A percentile compares a stretch with the other conserved stretches of the same genome.
Conservation (phyloP, 2,329 filamentous ascomycete genomes). For the Alternaria arbusti region DNA sequence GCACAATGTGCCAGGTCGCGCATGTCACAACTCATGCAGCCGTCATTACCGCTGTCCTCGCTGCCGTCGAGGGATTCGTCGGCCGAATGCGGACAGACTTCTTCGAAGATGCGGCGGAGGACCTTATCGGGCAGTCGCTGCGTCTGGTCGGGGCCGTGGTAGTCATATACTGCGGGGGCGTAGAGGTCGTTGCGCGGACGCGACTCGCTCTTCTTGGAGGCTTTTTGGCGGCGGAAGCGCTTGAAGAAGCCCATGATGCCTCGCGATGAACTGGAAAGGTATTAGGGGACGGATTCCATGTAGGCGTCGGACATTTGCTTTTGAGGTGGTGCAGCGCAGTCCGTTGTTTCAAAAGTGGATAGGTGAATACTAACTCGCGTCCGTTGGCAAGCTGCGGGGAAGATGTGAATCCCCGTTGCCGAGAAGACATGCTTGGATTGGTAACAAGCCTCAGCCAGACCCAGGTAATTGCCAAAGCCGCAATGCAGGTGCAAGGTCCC, state of each 20-base stretch:
- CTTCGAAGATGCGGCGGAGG: slow-evolving; percentile 77
- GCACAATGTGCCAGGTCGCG: slow-evolving; percentile 84
- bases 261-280: slow-evolving; percentile 29
- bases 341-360: slow-evolving; percentile 15
- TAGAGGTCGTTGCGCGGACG: slow-evolving; percentile 39
- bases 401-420: slow-evolving; percentile 28
- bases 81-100: slow-evolving; percentile 80
- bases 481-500: slow-evolving; percentile 6
- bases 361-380: slow-evolving; percentile 33
- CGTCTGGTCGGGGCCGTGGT: slow-evolving; percentile 52
- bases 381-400: slow-evolving; percentile 33
- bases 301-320: slow-evolving; percentile 22
- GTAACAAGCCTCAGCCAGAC: slow-evolving; percentile 12
- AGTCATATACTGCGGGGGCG: slow-evolving; percentile 31
- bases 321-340: slow-evolving; percentile 19
- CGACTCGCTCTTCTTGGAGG: slow-evolving; percentile 48
- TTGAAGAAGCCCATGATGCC: slow-evolving; percentile 59
- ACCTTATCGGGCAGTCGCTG: slow-evolving; percentile 68
- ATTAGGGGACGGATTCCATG: slow-evolving; percentile 20
- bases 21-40: slow-evolving; percentile 93
- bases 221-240: slow-evolving; percentile 54
- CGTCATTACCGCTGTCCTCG: slow-evolving; percentile 78
- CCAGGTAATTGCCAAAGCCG: slow-evolving; percentile 5
- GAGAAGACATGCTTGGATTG: slow-evolving; percentile 31
- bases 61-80: slow-evolving; percentile 77